These are phyloP conservation scores for Suillus luteus DNA, from an alignment of 768 basidiomycete genomes.

Conservation along the genomic window DNA sequence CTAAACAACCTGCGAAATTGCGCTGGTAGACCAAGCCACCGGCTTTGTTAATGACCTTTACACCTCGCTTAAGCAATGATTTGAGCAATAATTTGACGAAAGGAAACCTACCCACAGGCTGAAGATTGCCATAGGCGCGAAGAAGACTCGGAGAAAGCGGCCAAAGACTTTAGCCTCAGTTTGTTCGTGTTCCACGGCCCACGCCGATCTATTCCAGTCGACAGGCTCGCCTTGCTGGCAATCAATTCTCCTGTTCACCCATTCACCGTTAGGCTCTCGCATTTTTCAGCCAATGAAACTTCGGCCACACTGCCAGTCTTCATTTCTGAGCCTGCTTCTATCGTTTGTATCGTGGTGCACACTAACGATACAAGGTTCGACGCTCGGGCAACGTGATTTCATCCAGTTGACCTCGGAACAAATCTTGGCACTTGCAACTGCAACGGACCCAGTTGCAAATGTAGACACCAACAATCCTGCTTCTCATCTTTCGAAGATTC, in stretches of 20 bases:
- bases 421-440: slow-evolving; percentile 50
- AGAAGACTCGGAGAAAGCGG: neutral
- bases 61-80: slow-evolving; percentile 10
- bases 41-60: slow-evolving; percentile 94
- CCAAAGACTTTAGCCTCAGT: neutral
- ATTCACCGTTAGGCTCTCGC: neutral
- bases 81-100: neutral
- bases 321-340: slow-evolving; percentile 13
- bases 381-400: slow-evolving; percentile 40
- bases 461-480: slow-evolving; percentile 64
- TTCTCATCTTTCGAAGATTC: slow-evolving; percentile 79
- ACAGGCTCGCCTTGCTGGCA: neutral
- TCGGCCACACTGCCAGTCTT: slow-evolving; percentile 7
- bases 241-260: neutral
- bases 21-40: slow-evolving; percentile 95
- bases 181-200: neutral
- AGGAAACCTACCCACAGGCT: slow-evolving; percentile 70
- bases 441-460: slow-evolving; percentile 66
- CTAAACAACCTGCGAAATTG: slow-evolving; percentile 76
- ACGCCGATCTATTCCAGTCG: neutral
- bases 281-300: slow-evolving; percentile 7
- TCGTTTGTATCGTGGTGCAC: slow-evolving; percentile 22
- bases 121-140: slow-evolving; percentile 65
- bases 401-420: slow-evolving; percentile 49
- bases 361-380: slow-evolving; percentile 32